Evolutionary conservation across 306 rosid species (phyloP), one percentile per base, ranked within the genome.

Genomic region (Vachellia pachyceras): DNA sequence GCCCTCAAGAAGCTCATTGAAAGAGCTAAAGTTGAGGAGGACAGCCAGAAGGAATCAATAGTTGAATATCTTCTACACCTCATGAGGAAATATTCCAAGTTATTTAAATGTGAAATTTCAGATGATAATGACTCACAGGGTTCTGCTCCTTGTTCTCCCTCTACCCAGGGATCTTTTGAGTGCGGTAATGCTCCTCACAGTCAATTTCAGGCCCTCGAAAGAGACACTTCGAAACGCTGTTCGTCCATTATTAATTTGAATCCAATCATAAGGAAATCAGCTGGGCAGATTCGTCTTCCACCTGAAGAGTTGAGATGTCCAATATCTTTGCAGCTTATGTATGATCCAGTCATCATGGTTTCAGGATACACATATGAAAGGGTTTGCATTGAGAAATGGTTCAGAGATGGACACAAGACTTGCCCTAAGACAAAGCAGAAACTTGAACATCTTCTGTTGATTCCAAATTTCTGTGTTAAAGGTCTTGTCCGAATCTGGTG

Each of bases 291-390:
- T 85, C 82, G 77, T 54, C 87, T 85, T 69, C 94, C 94, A 13
- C 98, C 98, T 39, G 97, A 91, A 82, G 98, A 91, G 72, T 83
- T 94, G 80, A 90, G 92, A 85, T 94, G 98, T 80, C 98, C 98
- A 67, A 90, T 94, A 79, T 94, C 98, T 8, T 81, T 91, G 85
- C 98, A 91, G 87, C 95, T 94, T 57, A 94, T 94, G 95, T 83
- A 79, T 74, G 98, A 94, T 55, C 98, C 98, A 10, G 94, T 94
- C 40, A 90, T 94, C 84, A 91, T 94, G 66, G 93, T 91, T 76
- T 94, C 98, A 3, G 98, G 98, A 68, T 97, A 94, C 84, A 94
- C 97, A 75, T 94, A 87, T 69, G 98, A 94, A 88, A 91, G 94
- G 87, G 82, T 86, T 73, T 94, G 98, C 84, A 91, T 94, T 52